Conservation (phyloP, 2,329 filamentous ascomycete species). For the Pseudogymnoascus sp. region DNA sequence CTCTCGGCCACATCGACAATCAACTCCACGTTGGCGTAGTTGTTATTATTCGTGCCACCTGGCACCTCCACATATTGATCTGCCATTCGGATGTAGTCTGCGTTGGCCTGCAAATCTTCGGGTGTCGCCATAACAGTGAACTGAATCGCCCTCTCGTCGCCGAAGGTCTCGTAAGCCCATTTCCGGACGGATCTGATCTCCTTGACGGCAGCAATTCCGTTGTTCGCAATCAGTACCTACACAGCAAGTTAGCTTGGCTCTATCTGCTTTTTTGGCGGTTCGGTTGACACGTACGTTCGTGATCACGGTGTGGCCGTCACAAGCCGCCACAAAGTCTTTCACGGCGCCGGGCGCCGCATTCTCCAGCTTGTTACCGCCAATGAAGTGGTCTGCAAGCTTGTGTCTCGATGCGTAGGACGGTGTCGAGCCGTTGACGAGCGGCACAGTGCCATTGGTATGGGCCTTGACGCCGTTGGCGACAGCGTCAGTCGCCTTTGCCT, state of each 20-base stretch:
- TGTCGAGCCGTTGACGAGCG: slow-evolving; percentile 50
- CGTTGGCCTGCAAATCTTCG: slow-evolving; percentile 94
- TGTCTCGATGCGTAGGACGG: slow-evolving; percentile 69
- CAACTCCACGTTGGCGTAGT: slow-evolving; percentile 98
- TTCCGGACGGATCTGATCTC: slow-evolving; percentile 98
- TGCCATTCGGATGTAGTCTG: slow-evolving; percentile 99
- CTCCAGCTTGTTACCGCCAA: slow-evolving; percentile 83
- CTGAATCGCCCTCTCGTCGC: slow-evolving; percentile 95
- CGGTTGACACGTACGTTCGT: slow-evolving; percentile 66
- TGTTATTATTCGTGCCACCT: slow-evolving; percentile 99
- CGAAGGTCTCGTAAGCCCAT: slow-evolving; percentile 99
- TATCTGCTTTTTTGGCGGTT: neutral
- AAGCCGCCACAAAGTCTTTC: slow-evolving; percentile 87
- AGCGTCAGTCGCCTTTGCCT: slow-evolving; percentile 1
- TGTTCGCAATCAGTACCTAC: slow-evolving; percentile 97
- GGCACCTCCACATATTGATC: slow-evolving; percentile 99
- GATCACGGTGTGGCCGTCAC: slow-evolving; percentile 96
- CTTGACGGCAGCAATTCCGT: slow-evolving; percentile 98
- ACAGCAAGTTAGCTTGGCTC: slow-evolving; percentile 21
- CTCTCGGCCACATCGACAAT: slow-evolving; percentile 98
- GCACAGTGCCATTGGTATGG: slow-evolving; percentile 36
- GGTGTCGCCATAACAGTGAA: slow-evolving; percentile 99
- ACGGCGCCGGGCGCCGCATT: slow-evolving; percentile 78
- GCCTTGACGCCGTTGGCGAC: slow-evolving; percentile 27
- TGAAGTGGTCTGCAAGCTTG: slow-evolving; percentile 86